Evolutionary conservation across 768 basidiomycete genomes (phyloP).

Genomic region (Boletus sp.): DNA sequence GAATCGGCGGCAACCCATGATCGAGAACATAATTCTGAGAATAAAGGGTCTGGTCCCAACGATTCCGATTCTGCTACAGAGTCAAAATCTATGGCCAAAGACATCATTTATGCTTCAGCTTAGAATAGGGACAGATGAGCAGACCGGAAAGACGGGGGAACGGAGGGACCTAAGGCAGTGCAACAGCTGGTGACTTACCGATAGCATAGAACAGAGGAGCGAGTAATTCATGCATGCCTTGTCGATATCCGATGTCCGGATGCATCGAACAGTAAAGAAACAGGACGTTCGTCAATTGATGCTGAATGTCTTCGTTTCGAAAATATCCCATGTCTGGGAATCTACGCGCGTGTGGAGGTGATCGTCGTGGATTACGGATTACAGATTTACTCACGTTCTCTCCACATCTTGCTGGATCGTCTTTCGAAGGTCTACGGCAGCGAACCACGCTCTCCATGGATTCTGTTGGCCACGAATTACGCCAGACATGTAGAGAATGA

Average conservation of each 20-base stretch:
- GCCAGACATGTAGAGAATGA: not conserved
- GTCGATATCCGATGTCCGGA: conserved; percentile 86
- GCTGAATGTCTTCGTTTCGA: conserved; percentile 68
- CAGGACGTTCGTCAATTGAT: conserved; percentile 78
- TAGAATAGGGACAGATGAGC: conserved; percentile 16
- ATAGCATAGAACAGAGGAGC: conserved; percentile 78
- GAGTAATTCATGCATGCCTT: conserved; percentile 98
- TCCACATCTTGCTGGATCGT: conserved; percentile 94
- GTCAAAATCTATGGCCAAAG: conserved; percentile 64
- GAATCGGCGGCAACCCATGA: conserved; percentile 82
- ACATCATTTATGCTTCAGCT: conserved; percentile 27
- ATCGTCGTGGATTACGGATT: conserved; percentile 1
- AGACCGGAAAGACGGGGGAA: conserved; percentile 8
- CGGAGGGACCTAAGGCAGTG: not conserved
- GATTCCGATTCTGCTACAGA: conserved; percentile 45
- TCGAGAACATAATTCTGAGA: conserved; percentile 61
- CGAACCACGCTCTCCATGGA: conserved; percentile 95
- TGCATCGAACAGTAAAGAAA: conserved; percentile 81
- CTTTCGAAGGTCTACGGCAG: conserved; percentile 81
- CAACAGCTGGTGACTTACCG: conserved; percentile 21
- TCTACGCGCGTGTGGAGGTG: conserved; percentile 37
- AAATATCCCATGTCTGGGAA: conserved; percentile 98
- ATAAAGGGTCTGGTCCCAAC: conserved; percentile 32
- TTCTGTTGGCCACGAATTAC: conserved; percentile 47
- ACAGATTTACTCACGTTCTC: conserved; percentile 67